Conservation (phyloP, 371 early-diverging fungal species). For the Smittium mucronatum region DNA sequence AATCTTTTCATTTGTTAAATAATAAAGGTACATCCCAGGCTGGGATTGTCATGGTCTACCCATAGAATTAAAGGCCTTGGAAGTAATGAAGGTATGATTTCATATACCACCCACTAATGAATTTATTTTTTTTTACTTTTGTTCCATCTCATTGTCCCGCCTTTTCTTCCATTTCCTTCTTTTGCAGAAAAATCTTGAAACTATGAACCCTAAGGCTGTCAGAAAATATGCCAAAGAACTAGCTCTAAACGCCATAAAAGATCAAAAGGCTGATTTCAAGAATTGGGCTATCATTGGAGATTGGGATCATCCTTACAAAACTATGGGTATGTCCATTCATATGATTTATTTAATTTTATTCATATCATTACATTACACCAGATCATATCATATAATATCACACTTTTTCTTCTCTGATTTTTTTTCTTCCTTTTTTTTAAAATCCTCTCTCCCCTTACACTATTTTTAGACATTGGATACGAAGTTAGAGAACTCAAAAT, state of each 20-base stretch:
- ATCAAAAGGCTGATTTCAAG: conserved; percentile 51
- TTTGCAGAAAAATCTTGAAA: too few species aligned
- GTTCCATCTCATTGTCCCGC: too few species aligned
- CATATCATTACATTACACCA: too few species aligned
- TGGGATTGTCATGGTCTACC: conserved; percentile 97
- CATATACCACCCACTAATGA: too few species aligned
- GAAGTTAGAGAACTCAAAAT: conserved; percentile 64
- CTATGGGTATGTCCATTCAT: conserved; percentile 20
- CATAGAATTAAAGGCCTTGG: conserved; percentile 84
- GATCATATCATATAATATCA: too few species aligned
- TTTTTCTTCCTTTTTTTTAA: too few species aligned
- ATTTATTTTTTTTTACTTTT: too few species aligned
- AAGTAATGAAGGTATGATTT: conserved; percentile 39
- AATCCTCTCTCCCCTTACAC: not conserved
- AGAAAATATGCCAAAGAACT: conserved; percentile 51
- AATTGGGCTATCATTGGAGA: conserved; percentile 77
- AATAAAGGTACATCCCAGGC: conserved; percentile 61
- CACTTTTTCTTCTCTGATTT: too few species aligned
- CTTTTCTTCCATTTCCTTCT: too few species aligned
- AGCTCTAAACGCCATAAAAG: conserved; percentile 50
- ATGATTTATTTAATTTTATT: not conserved
- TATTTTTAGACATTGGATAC: conserved; percentile 30
- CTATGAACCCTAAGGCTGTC: conserved; percentile 43
- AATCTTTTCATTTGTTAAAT: too few species aligned
- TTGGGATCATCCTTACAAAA: conserved; percentile 67